A percentile compares a stretch with the other conserved stretches of the same genome.
phyloP scores from a whole-genome alignment of 1,284 basidiomycete species.

The Inonotus obliquus region DNA sequence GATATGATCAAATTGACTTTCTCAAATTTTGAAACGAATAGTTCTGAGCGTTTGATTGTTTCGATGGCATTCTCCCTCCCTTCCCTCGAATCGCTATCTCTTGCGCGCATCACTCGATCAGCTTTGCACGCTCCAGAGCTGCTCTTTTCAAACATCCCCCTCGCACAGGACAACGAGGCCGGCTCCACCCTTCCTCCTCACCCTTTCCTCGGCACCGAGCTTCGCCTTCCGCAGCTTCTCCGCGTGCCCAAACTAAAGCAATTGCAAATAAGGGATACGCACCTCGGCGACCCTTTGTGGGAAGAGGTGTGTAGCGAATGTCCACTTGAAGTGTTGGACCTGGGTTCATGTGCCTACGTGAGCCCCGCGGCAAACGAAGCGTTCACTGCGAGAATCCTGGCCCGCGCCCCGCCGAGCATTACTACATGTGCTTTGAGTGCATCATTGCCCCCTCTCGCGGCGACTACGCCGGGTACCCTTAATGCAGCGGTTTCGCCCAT shows the following conservation, averaged over 20 bases:
- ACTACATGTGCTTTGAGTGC: slow-evolving; percentile 50
- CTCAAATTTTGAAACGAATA: slow-evolving; percentile 24
- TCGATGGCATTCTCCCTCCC: slow-evolving; percentile 59
- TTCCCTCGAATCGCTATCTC: slow-evolving; percentile 47
- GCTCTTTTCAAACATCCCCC: slow-evolving; percentile 50
- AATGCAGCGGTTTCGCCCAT: neutral
- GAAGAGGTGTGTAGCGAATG: slow-evolving; percentile 32
- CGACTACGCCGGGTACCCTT: slow-evolving; percentile 34
- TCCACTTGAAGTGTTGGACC: slow-evolving; percentile 51
- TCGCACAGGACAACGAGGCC: slow-evolving; percentile 51
- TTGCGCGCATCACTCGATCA: slow-evolving; percentile 64
- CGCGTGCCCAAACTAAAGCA: slow-evolving; percentile 53
- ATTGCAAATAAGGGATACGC: slow-evolving; percentile 63
- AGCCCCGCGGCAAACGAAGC: slow-evolving; percentile 47
- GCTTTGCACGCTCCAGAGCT: slow-evolving; percentile 54
- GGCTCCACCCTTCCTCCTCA: slow-evolving; percentile 55
- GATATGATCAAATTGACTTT: neutral
- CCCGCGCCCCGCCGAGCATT: slow-evolving; percentile 48
- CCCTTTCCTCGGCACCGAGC: slow-evolving; percentile 48
- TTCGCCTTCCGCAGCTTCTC: slow-evolving; percentile 60
- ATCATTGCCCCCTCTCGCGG: slow-evolving; percentile 39
- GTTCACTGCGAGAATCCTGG: slow-evolving; percentile 56
- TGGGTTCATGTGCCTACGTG: slow-evolving; percentile 54
- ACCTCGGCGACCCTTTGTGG: slow-evolving; percentile 61
- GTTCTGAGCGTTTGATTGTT: slow-evolving; percentile 69